These are phyloP conservation scores for Nadsonia starkeyi-henricii DNA, from an alignment of 1,139 yeast species.

Conservation along the genomic window DNA sequence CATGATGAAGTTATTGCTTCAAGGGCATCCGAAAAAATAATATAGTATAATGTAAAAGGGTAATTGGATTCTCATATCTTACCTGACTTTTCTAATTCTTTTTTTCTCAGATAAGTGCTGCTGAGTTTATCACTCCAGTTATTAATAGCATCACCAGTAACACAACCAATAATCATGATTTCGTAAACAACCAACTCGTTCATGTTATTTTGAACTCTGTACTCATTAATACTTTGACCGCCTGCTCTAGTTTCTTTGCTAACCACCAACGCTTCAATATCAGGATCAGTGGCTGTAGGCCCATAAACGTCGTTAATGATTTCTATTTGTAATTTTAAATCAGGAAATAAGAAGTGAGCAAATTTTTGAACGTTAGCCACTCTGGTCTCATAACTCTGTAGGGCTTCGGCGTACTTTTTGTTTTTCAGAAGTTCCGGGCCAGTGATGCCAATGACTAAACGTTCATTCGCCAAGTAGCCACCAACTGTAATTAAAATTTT, in stretches of 20 bases:
- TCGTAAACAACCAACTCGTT: conserved; percentile 39
- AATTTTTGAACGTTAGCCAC: conserved; percentile 35
- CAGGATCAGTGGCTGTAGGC: conserved; percentile 70
- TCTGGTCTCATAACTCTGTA: conserved; percentile 48
- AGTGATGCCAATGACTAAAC: conserved; percentile 70
- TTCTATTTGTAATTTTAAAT: conserved; percentile 31
- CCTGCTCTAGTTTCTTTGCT: conserved; percentile 73
- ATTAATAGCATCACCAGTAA: conserved; percentile 33
- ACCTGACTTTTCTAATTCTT: conserved; percentile 16
- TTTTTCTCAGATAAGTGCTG: conserved; percentile 46
- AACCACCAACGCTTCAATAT: conserved; percentile 67
- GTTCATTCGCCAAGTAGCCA: conserved; percentile 40
- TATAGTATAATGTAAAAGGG: no score
- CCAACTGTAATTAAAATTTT: conserved; percentile 68
- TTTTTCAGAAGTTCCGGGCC: conserved; percentile 61
- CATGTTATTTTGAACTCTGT: conserved; percentile 45
- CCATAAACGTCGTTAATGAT: conserved; percentile 83
- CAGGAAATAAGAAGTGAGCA: conserved; percentile 33
- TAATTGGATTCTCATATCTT: neutral
- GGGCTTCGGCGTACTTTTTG: conserved; percentile 54
- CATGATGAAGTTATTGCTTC: no score
- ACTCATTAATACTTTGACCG: conserved; percentile 54
- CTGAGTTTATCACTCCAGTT: conserved; percentile 65
- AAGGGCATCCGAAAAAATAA: no score
- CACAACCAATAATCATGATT: conserved; percentile 53